Evolutionary conservation across 257 asterid genomes (phyloP), one percentile per base, ranked within the genome.

Genomic region (Echium plantagineum): DNA sequence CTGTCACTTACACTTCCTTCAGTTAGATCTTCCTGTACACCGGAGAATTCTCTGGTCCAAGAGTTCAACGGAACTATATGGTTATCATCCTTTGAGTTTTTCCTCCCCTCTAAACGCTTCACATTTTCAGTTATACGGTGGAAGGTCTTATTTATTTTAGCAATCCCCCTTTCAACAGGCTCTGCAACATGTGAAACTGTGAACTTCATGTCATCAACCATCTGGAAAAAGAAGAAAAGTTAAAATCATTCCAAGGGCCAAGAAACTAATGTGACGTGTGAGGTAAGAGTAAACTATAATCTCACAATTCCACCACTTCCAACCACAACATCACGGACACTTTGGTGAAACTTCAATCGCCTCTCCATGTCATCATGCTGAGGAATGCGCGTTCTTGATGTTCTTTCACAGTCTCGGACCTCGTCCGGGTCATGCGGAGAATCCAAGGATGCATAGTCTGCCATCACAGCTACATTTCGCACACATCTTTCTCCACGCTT

Each of bases 271-370:
- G 49, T 42, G 49, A 42, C 13, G 17, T 42, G 49, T 42, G 49
- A 42, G 49, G 17, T 42, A 63, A 15, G 30, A 48, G 63, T 55
- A 58, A 66, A 52, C 42, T 70, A 65, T 52, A 70, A 68, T 75
- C 98, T 88, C 76, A 93, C 98, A 69, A 66, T 82, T 84, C 74
- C 98, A 46, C 97, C 94, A 54, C 81, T 95, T 35, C 98, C 98
- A 21, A 84, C 59, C 55, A 93, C 80, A 52, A 93, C 87, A 64
- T 93, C 98, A 70, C 81, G 74, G 13, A 89, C 94, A 65, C 97
- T 93, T 79, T 93, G 49, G 49, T 42, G 49, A 42, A 42, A 42
- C 95, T 73, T 89, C 83, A 28, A 93, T 71, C 57, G 95, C 81
- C 81, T 72, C 88, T 68, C 94, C 94, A 32, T 89, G 76, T 67